Percentiles rank a stretch among this genome's conserved stretches.
Evolutionary conservation across 768 basidiomycete species (phyloP).

Genomic region (Naganishia friedmannii): DNA sequence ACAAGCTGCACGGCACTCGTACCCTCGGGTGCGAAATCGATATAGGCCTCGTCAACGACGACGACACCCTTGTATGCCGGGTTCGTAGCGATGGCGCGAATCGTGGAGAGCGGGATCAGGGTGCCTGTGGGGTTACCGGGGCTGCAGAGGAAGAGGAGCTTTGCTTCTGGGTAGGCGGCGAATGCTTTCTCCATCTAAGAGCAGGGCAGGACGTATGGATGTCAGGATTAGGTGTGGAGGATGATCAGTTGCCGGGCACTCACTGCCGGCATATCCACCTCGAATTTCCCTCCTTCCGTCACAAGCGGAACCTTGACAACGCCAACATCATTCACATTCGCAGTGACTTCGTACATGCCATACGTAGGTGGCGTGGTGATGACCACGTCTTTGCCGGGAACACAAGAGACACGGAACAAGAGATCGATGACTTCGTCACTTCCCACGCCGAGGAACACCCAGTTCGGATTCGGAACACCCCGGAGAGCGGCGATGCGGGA

Average conservation of each 20-base stretch:
- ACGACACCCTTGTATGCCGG: constrained; percentile 83
- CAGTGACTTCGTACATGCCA: constrained; percentile 94
- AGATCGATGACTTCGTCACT: constrained; percentile 96
- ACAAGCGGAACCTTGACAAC: constrained; percentile 72
- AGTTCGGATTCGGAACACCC: constrained; percentile 62
- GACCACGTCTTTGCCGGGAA: constrained; percentile 74
- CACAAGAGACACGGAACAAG: constrained; percentile 82
- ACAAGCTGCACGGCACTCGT: constrained; percentile 69
- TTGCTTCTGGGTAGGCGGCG: constrained; percentile 70
- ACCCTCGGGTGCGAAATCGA: constrained; percentile 74
- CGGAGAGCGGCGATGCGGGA: constrained; percentile 69
- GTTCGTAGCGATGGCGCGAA: constrained; percentile 72
- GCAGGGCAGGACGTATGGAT: too few species aligned
- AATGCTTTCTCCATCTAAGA: constrained; percentile 68
- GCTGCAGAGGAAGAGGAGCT: constrained; percentile 90
- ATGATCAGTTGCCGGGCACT: constrained; percentile 36
- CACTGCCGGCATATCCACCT: constrained; percentile 71
- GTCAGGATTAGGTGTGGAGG: background rate
- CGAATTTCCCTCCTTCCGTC: constrained; percentile 81
- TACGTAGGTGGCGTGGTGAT: constrained; percentile 92
- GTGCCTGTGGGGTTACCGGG: constrained; percentile 97
- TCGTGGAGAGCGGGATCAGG: constrained; percentile 66
- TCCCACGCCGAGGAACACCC: constrained; percentile 92
- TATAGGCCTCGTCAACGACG: constrained; percentile 93
- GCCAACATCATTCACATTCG: constrained; percentile 88